These are phyloP conservation scores for Bathelium albidoporum DNA, from an alignment of 495 filamentous ascomycete species.

Conservation along the genomic window DNA sequence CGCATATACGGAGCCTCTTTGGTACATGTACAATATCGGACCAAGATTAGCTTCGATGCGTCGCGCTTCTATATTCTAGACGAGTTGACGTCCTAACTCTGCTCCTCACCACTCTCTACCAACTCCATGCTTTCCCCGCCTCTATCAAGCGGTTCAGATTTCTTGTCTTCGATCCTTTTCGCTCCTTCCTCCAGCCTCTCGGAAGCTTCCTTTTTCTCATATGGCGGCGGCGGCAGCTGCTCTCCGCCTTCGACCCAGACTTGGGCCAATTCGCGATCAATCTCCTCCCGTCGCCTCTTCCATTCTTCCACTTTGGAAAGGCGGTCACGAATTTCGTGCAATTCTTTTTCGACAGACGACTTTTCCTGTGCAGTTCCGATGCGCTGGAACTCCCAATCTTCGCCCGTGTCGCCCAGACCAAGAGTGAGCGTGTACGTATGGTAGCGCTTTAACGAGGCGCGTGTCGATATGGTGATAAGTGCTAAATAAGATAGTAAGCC, in stretches of 20 bases:
- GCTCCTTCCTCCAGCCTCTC: not conserved
- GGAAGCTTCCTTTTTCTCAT: constrained; percentile 20
- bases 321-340: constrained; percentile 69
- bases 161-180: not conserved
- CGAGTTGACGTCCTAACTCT: not conserved
- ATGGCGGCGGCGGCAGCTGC: constrained; percentile 33
- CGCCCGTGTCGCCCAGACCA: constrained; percentile 52
- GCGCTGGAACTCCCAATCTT: constrained; percentile 76
- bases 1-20: too few relatives aligned
- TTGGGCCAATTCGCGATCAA: constrained; percentile 55
- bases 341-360: constrained; percentile 77
- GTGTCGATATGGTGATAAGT: constrained; percentile 85
- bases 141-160: not conserved
- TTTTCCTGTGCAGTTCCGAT: constrained; percentile 91
- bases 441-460: constrained; percentile 87
- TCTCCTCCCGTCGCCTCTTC: constrained; percentile 67
- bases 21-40: too few relatives aligned
- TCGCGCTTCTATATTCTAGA: too few relatives aligned
- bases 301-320: constrained; percentile 73
- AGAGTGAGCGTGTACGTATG: constrained; percentile 83
- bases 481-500: constrained; percentile 34
- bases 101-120: not conserved
- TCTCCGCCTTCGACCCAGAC: constrained; percentile 42
- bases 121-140: not conserved
- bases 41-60: too few relatives aligned